phyloP scores from a whole-genome alignment of 108 stramenopile species.

The Cyclostephanos invisitatus region DNA sequence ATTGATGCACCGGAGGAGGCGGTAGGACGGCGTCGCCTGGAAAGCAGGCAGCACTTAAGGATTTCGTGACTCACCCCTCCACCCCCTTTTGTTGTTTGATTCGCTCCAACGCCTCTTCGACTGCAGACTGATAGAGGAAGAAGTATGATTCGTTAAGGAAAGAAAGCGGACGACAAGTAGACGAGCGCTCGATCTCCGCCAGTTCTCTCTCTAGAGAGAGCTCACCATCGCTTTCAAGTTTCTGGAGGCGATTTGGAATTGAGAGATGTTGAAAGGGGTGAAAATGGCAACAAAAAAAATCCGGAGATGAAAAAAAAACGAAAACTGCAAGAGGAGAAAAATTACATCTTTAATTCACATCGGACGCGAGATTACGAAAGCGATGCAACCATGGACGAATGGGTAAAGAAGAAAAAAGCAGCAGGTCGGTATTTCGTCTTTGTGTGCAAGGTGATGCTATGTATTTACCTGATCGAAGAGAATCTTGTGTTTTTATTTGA shows the following conservation, averaged over 20 bases:
- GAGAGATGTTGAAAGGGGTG: neutral
- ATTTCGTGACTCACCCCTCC: constrained; percentile 48
- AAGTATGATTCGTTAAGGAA: neutral
- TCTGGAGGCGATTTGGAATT: neutral
- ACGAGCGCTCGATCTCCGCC: neutral
- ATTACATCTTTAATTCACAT: neutral
- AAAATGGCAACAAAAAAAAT: neutral
- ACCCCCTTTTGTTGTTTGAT: constrained; percentile 72
- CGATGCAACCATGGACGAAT: constrained; percentile 15
- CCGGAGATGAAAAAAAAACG: neutral
- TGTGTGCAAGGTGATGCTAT: neutral
- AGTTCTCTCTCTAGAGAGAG: neutral
- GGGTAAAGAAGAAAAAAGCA: constrained; percentile 27
- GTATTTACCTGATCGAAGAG: neutral
- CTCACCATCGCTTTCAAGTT: constrained; percentile 6
- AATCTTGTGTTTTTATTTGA: neutral
- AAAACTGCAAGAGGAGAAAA: neutral
- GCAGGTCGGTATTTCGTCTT: constrained; percentile 4
- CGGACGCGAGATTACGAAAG: too few relatives aligned
- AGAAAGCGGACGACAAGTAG: neutral
- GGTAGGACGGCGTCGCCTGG: neutral
- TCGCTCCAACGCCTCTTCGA: constrained; percentile 82
- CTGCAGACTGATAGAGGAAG: constrained; percentile 21
- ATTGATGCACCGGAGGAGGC: neutral
- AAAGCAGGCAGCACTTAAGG: neutral